Percentiles rank a stretch among this genome's conserved stretches.
These are phyloP conservation scores for Neurospora crassa DNA, from an alignment of 2,329 filamentous ascomycete species.

Conservation along the genomic window DNA sequence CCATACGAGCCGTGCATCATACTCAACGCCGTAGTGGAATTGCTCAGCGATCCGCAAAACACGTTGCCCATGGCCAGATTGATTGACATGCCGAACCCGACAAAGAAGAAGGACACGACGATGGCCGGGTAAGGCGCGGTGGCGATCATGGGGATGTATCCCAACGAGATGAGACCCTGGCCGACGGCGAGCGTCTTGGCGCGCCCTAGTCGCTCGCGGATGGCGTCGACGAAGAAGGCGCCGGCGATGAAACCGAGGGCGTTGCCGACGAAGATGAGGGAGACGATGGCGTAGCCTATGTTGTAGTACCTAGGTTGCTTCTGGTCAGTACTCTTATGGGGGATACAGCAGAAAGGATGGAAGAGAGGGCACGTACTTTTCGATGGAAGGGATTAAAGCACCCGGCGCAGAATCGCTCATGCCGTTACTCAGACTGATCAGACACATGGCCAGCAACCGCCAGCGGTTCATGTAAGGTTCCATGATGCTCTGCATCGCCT, in stretches of 20 bases:
- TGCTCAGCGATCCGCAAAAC: slow-evolving; percentile 45
- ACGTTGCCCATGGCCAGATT: slow-evolving; percentile 50
- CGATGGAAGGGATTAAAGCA: slow-evolving; percentile 73
- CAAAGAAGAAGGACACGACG: slow-evolving; percentile 57
- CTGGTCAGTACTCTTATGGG: neutral
- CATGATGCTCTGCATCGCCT: slow-evolving; percentile 46
- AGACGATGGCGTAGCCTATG: slow-evolving; percentile 71
- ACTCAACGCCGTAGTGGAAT: slow-evolving; percentile 48
- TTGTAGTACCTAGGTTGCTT: slow-evolving; percentile 44
- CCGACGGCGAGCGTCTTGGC: slow-evolving; percentile 52
- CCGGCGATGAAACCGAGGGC: slow-evolving; percentile 68
- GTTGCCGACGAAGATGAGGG: slow-evolving; percentile 71
- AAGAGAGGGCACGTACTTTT: slow-evolving; percentile 34
- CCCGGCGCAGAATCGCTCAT: slow-evolving; percentile 68
- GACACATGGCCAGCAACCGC: slow-evolving; percentile 53
- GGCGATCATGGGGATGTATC: slow-evolving; percentile 55
- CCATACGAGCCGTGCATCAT: slow-evolving; percentile 59
- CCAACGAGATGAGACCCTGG: slow-evolving; percentile 45
- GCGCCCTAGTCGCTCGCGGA: slow-evolving; percentile 55
- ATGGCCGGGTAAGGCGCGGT: slow-evolving; percentile 63
- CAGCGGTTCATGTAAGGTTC: slow-evolving; percentile 60
- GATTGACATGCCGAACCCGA: slow-evolving; percentile 49
- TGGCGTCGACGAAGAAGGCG: slow-evolving; percentile 56
- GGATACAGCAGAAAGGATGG: no score
- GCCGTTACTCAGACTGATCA: slow-evolving; percentile 60